Percentiles rank a stretch among this genome's conserved stretches.
Evolutionary conservation across 169 alveolate genomes (phyloP).

Genomic region (Plasmodium vivax): DNA sequence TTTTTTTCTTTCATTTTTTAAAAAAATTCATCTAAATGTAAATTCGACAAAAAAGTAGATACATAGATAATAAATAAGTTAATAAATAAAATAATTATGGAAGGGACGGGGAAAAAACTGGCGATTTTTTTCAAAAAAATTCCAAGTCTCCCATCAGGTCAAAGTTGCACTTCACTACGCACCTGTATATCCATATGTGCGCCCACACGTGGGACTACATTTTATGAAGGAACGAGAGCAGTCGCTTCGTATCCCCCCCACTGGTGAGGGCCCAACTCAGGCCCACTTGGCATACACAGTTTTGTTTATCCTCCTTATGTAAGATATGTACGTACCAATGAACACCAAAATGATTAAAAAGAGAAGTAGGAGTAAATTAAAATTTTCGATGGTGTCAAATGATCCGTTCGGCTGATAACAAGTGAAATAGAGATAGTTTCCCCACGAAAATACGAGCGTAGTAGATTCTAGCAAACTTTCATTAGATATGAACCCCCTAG

Average conservation of each 20-base stretch:
- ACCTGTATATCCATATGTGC: not conserved
- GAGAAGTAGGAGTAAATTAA: conserved; percentile 19
- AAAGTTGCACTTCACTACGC: not conserved
- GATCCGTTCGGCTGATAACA: conserved; percentile 72
- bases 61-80: not conserved
- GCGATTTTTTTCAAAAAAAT: not conserved
- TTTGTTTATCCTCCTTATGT: conserved; percentile 44
- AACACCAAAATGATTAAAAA: conserved; percentile 52
- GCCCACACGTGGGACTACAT: not conserved
- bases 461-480: conserved; percentile 73
- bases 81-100: not conserved
- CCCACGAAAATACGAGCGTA: conserved; percentile 72
- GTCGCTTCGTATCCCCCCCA: not conserved
- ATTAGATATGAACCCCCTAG: conserved; percentile 63
- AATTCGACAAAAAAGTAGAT: not conserved
- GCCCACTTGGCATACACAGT: conserved; percentile 47
- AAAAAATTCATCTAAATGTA: not conserved
- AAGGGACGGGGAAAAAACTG: not conserved
- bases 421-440: conserved; percentile 56
- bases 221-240: not conserved
- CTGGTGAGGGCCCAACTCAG: not conserved
- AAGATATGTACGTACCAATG: conserved; percentile 57
- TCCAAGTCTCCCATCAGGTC: not conserved
- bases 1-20: not conserved
- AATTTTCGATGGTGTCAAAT: conserved; percentile 53